These are phyloP conservation scores for Fusarium sp. DNA, from an alignment of 2,329 filamentous ascomycete species.

Conservation along the genomic window DNA sequence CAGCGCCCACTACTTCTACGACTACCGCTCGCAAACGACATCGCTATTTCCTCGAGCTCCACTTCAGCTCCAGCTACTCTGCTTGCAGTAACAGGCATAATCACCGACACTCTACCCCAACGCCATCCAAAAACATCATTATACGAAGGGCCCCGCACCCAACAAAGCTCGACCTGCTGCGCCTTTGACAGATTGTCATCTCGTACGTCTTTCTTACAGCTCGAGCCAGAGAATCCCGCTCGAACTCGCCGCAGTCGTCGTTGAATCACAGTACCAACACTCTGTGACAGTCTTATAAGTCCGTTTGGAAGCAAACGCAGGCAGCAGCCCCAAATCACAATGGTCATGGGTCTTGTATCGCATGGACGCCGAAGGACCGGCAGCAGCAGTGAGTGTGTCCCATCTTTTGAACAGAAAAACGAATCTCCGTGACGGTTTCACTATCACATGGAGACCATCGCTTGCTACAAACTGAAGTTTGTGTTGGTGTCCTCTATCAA, in stretches of 20 bases:
- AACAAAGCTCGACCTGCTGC: slow-evolving; percentile 34
- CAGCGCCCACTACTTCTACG: slow-evolving; percentile 1
- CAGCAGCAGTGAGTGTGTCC: slow-evolving; percentile 47
- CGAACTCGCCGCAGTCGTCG: neutral
- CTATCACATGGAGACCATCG: slow-evolving; percentile 11
- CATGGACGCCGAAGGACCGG: slow-evolving; percentile 52
- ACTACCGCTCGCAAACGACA: slow-evolving; percentile 20
- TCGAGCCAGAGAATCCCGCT: slow-evolving; percentile 13
- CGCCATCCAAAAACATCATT: slow-evolving; percentile 27
- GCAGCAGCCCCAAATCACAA: slow-evolving; percentile 39
- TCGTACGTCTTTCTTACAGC: slow-evolving; percentile 1
- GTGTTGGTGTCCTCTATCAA: slow-evolving; percentile 16
- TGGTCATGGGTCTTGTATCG: slow-evolving; percentile 55
- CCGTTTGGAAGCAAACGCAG: slow-evolving; percentile 13
- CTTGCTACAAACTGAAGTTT: slow-evolving; percentile 15
- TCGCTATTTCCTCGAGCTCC: slow-evolving; percentile 24
- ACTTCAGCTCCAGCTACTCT: slow-evolving; percentile 10
- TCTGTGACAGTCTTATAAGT: slow-evolving; percentile 14
- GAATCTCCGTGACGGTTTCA: slow-evolving; percentile 7
- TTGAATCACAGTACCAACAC: slow-evolving; percentile 3
- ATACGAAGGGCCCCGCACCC: slow-evolving; percentile 24
- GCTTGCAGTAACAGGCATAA: slow-evolving; percentile 15
- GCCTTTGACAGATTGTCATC: slow-evolving; percentile 11
- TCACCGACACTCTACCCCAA: slow-evolving; percentile 16
- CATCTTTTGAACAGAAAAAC: slow-evolving; percentile 18